A percentile compares a stretch with the other conserved stretches of the same genome.
These are phyloP conservation scores for Elaeagnus macrophylla DNA, from an alignment of 306 rosid genomes.

Conservation along the genomic window DNA sequence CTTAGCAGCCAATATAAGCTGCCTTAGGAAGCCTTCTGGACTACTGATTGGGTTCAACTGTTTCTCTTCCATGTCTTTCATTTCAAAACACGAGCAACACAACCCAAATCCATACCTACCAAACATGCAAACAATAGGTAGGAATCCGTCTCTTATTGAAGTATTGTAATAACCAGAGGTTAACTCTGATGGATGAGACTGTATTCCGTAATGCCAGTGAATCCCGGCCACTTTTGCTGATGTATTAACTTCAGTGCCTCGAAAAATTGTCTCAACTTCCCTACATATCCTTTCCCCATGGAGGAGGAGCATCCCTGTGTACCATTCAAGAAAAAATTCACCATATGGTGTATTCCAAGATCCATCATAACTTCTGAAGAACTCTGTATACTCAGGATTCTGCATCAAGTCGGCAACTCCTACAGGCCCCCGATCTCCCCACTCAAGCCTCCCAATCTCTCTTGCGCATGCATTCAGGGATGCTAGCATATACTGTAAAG, in stretches of 20 bases:
- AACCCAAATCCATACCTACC: slow-evolving; percentile 57
- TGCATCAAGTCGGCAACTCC: slow-evolving; percentile 52
- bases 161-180: slow-evolving; percentile 86
- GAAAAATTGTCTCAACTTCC: slow-evolving; percentile 71
- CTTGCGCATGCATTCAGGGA: slow-evolving; percentile 67
- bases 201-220: slow-evolving; percentile 60
- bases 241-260: slow-evolving; percentile 49
- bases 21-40: slow-evolving; percentile 77
- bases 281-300: slow-evolving; percentile 84
- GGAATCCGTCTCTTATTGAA: slow-evolving; percentile 54
- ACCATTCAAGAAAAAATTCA: slow-evolving; percentile 75
- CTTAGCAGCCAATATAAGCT: slow-evolving; percentile 72
- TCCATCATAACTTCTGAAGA: slow-evolving; percentile 45
- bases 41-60: slow-evolving; percentile 51
- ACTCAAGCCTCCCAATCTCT: slow-evolving; percentile 58
- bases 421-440: slow-evolving; percentile 71
- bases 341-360: slow-evolving; percentile 63
- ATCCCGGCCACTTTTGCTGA: slow-evolving; percentile 67
- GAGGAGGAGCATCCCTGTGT: slow-evolving; percentile 65
- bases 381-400: slow-evolving; percentile 36
- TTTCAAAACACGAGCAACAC: slow-evolving; percentile 84
- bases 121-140: slow-evolving; percentile 67
- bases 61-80: slow-evolving; percentile 43
- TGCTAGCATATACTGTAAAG: slow-evolving; percentile 71
- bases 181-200: slow-evolving; percentile 81